These are phyloP conservation scores for Pisolithus microcarpus DNA, from an alignment of 768 basidiomycete genomes.

Conservation along the genomic window DNA sequence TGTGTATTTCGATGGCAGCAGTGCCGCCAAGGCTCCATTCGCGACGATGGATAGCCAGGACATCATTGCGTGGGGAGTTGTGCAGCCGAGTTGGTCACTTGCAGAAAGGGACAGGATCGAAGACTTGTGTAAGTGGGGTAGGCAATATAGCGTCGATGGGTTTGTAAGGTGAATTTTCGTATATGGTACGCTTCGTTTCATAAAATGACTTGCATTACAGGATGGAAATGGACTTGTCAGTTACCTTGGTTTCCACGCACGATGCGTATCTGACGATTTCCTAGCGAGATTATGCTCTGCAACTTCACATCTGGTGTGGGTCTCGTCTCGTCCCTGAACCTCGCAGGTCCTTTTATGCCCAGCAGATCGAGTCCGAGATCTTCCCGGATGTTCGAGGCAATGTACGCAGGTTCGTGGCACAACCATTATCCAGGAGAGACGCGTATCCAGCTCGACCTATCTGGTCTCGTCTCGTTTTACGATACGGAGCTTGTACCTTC, in stretches of 20 bases:
- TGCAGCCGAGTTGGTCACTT: no score
- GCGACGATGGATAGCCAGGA: neutral
- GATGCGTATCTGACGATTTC: neutral
- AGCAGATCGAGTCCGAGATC: neutral
- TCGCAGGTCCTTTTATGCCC: neutral
- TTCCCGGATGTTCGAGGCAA: conserved; percentile 7
- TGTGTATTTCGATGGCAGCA: conserved; percentile 47
- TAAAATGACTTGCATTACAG: neutral
- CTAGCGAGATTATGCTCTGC: neutral
- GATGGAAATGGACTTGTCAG: neutral
- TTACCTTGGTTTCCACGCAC: neutral
- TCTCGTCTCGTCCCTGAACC: neutral
- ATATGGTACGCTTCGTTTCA: neutral
- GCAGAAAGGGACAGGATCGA: no score
- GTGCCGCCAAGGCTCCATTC: conserved; percentile 24
- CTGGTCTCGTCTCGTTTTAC: conserved; percentile 38
- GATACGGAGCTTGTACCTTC: conserved; percentile 33
- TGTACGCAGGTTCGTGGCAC: conserved; percentile 36
- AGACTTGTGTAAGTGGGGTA: neutral
- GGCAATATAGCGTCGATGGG: neutral
- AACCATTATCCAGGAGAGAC: conserved; percentile 29
- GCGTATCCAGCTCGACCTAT: conserved; percentile 36
- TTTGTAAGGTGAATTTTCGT: neutral
- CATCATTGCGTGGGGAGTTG: no score
- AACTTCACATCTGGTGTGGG: neutral